Base-by-base conservation (phyloP, 805 yeast species). In the Pichia scutulata region DNA sequence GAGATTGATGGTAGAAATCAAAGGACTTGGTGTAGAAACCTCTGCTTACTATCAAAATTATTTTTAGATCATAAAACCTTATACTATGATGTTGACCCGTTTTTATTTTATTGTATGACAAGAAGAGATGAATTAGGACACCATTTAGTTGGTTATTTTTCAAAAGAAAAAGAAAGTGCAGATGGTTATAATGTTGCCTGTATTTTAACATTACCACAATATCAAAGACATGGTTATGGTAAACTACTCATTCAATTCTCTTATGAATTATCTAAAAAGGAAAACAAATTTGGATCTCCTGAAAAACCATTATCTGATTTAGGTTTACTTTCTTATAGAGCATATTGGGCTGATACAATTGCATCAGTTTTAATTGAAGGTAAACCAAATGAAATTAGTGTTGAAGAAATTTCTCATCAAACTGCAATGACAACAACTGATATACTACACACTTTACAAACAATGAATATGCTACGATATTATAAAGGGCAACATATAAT, bases 51-150 rank as follows among this genome's bases (percentile, higher is more conserved):
- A n/a, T 82, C 89, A 0, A 93, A 93, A 65, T 70, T 93, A 49
- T 93, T 93, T 61, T 71, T 93, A 61, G 99, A 93, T 70, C 99
- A 93, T 72, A 93, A 93, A 65, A 89, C 99, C 0, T 75, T 93
- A 37, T 93, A 93, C 69, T 93, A 93, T 65, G 99, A 93, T 65
- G 99, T 93, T 44, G 99, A 93, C 66, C 99, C 99, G 3, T 93
- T 93, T 59, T 70, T 93, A 59, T 93, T 93, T 64, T 93, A 93
- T 65, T 86, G 96, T 61, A 93, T 93, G 99, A 89, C 97, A 1
- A 76, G 81, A 52, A 76, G 88, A 53, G 96, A 92, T 59, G 89
- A 85, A 53, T 77, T 80, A 53, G 99, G 99, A 2, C 98, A 92
- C 66, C 98, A 93, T 69, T 72, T 93, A 44, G 97, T 93, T 7